phyloP scores from a whole-genome alignment of 148 eudicot genomes.

The Camellia granthamiana region DNA sequence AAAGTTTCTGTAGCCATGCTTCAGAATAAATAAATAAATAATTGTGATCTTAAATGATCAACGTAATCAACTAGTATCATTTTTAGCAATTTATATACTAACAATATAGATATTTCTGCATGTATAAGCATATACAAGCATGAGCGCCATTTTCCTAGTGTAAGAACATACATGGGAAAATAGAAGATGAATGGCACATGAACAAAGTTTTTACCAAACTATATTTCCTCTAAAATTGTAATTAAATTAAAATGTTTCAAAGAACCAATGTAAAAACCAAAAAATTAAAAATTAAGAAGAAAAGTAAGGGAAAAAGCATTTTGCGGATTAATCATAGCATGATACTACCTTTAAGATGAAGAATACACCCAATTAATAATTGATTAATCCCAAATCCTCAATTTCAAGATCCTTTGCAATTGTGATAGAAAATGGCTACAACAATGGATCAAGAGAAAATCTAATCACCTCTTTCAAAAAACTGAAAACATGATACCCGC shows the following conservation, averaged over 20 bases:
- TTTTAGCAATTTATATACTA: background rate
- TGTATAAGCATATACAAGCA: background rate
- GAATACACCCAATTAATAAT: background rate
- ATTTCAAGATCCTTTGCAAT: background rate
- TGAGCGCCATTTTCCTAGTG: background rate
- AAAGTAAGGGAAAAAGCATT: background rate
- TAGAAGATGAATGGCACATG: background rate
- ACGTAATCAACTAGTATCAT: background rate
- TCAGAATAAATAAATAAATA: background rate
- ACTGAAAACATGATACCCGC: too few species aligned
- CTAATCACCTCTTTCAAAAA: too few species aligned
- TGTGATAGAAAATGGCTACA: background rate
- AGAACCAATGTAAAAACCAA: background rate
- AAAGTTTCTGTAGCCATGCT: background rate
- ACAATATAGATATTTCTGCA: background rate
- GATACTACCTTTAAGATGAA: background rate
- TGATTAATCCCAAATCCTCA: background rate
- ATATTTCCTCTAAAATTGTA: background rate
- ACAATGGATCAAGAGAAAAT: background rate
- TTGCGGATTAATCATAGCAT: background rate
- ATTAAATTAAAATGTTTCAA: background rate
- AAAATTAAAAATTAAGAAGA: too few species aligned
- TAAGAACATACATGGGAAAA: background rate
- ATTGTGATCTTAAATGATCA: background rate
- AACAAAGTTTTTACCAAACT: background rate